Base-by-base conservation (phyloP, 148 eudicot species). In the Drosera capensis region DNA sequence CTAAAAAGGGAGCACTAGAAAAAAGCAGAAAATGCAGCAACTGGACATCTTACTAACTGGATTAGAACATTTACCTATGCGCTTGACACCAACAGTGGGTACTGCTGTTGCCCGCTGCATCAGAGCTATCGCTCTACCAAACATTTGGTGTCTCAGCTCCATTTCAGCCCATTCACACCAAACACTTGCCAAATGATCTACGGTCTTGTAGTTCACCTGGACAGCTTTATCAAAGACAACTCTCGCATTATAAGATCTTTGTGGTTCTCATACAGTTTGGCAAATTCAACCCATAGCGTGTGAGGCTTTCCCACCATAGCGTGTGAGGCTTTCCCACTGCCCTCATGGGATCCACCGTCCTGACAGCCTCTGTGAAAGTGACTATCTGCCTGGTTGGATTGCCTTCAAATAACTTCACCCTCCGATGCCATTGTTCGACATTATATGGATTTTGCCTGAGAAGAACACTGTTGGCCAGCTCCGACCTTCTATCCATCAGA, bases 81-180 rank as follows among this genome's bases (percentile, higher is more conserved):
- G 71, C 62, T 85, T 90, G 24, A 90, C 95, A 64, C 78, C 94
- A 45, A 64, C 88, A 19, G 94, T 75, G 17, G 99, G 95, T 59
- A 72, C 93, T 18, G 88, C 95, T 17, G 99, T 90, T 1, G 99
- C 99, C 23, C 99, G 93, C 23, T 85, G 74, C 99, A 90, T 81
- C 49, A 85, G 51, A 18, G 84, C 94, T 47, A 90, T 41, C 12
- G 99, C 93, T 25, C 80, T 80, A 51, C 59, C 71, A 43, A 86
- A 78, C 26, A 78, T 75, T 48, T 78, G 75, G 62, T 85, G 93
- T 44, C 74, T 73, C 14, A 90, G 64, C 40, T 85, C 99, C 94
- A 85, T 85, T 60, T 90, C 99, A 7, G 95, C 99, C 95, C 99
- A 90, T 30, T 84, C 99, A 62, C 99, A 90, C 94, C 95, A 90